Percentiles rank a stretch among this genome's conserved stretches.
Evolutionary conservation across 192 early-diverging fungal species (phyloP).

Genomic region (Linnemannia elongata): DNA sequence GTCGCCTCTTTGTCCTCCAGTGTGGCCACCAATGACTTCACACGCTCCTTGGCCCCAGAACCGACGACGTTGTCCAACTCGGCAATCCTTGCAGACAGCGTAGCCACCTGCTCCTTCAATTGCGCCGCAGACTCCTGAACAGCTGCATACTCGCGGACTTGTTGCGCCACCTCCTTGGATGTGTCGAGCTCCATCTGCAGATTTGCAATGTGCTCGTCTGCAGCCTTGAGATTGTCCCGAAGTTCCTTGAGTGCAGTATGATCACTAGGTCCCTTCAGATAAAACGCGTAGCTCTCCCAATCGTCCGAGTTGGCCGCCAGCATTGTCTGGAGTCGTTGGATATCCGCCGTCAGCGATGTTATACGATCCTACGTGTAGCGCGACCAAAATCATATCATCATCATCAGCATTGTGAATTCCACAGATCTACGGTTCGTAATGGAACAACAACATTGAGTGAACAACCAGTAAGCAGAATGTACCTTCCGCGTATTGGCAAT

Average conservation of each 20-base stretch:
- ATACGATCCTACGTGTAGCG: constrained; percentile 64
- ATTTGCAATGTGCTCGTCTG: constrained; percentile 48
- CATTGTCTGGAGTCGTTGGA: constrained; percentile 67
- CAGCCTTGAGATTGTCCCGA: constrained; percentile 59
- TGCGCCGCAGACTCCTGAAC: constrained; percentile 52
- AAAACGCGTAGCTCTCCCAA: constrained; percentile 64
- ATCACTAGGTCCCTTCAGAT: constrained; percentile 57
- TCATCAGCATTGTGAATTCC: background rate
- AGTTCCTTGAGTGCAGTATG: constrained; percentile 63
- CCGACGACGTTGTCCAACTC: constrained; percentile 43
- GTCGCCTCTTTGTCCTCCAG: constrained; percentile 64
- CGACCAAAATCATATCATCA: background rate
- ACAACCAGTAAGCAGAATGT: background rate
- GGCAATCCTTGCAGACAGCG: constrained; percentile 50
- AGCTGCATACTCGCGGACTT: constrained; percentile 13
- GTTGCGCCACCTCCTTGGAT: constrained; percentile 20
- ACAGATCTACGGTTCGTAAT: background rate
- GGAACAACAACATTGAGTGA: background rate
- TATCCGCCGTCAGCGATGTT: constrained; percentile 68
- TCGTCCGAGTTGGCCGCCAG: constrained; percentile 65
- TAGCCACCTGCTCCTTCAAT: constrained; percentile 60
- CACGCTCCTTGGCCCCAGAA: constrained; percentile 39
- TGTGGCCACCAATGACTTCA: constrained; percentile 35
- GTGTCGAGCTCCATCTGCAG: constrained; percentile 33
- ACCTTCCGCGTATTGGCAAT: constrained; percentile 61